Base-by-base conservation (phyloP, 352 stramenopile genomes). In the Pythium periplocum region DNA sequence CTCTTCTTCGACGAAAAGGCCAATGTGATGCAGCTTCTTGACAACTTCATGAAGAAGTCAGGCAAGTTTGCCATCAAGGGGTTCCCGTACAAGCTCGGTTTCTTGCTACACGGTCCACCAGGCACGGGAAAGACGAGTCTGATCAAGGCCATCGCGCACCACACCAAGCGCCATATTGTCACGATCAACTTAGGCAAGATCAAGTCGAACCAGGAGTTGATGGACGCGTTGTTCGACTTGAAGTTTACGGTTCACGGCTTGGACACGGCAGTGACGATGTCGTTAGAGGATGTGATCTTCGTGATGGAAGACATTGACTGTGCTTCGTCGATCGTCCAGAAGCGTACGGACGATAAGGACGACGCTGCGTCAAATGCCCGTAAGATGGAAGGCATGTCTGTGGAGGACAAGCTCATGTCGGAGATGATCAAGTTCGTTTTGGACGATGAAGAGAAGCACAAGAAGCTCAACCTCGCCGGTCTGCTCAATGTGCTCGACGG, bases 41-140 rank as follows among this genome's bases (percentile, higher is more conserved):
- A 89, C 36, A 61, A 86, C 41, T 94, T 94, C 54, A 47, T 57
- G 40, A 57, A 45, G 56, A 78, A 68, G 60, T 63, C 32, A 30
- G 86, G 83, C n/a, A 90, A 90, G 64, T 96, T 90, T 51, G 65
- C 64, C 10, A 90, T 96, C 68, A 51, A 56, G n/a, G 86, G 86
- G 7, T 96, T 90, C 50, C 86, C 86, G 26, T 80, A 94, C 64
- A 95, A 94, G 64, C 76, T 74, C 53, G 84, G 63, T 0, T 76
- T 96, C 0, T 63, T 96, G 36, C 60, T 96, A 2, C 69, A 95
- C 45, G 87, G 87, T 0, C 78, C 83, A 10, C 85, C 86, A 17
- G 86, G 86, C 33, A 93, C 77, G 26, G 75, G 85, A 39, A 96
- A 96, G 66, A 96, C 87, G 5, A 87, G 65, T 49, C 53, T 96